phyloP scores from a whole-genome alignment of 2,329 filamentous ascomycete genomes.

The Amauroascus verrucosus region DNA sequence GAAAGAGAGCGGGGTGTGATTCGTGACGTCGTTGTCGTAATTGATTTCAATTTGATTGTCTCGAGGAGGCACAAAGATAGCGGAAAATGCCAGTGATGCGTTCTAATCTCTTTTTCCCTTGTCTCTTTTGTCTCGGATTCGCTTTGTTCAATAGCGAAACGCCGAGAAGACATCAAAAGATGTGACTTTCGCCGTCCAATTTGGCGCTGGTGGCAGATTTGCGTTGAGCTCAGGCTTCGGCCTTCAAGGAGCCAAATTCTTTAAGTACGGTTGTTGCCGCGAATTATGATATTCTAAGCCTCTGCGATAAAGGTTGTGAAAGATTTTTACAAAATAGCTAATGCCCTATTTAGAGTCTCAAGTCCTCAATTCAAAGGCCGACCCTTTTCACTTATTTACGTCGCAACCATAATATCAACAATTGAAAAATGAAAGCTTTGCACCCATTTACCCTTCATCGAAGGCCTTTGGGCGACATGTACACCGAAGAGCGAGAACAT shows the following conservation, averaged over 20 bases:
- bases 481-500: neutral
- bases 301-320: neutral
- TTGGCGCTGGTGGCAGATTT: neutral
- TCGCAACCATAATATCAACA: neutral
- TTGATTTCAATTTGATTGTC: neutral
- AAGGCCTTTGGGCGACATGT: neutral
- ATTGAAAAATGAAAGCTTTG: neutral
- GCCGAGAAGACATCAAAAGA: neutral
- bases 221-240: neutral
- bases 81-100: too few species aligned
- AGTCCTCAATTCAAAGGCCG: neutral
- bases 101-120: too few species aligned
- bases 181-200: neutral
- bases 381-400: neutral
- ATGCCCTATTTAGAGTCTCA: too few species aligned
- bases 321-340: neutral
- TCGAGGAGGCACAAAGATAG: neutral
- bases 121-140: neutral
- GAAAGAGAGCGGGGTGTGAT: conserved; percentile 6
- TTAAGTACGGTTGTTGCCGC: neutral
- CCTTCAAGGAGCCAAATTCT: neutral
- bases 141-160: neutral
- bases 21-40: conserved; percentile 6
- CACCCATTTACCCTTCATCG: neutral
- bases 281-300: neutral